A percentile compares a stretch with the other conserved stretches of the same genome.
Evolutionary conservation across 768 basidiomycete species (phyloP).

Genomic region (Mycena belliarum): DNA sequence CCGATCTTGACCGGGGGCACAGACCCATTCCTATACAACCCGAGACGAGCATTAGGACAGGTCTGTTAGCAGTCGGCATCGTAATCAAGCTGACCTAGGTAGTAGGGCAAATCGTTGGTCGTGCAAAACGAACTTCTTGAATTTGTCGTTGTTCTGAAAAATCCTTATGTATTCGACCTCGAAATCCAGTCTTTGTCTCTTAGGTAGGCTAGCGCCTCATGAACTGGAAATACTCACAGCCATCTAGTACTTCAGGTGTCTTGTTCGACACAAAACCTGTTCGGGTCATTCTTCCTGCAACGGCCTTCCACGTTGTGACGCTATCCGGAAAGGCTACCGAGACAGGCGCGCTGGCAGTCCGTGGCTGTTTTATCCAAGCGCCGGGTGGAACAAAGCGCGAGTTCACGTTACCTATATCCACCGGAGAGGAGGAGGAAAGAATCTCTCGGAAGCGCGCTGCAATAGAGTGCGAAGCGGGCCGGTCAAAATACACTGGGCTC

Average conservation of each 20-base stretch:
- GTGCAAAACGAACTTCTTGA: slow-evolving; percentile 86
- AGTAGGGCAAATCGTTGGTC: slow-evolving; percentile 60
- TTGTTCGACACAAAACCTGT: slow-evolving; percentile 67
- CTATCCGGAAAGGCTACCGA: slow-evolving; percentile 66
- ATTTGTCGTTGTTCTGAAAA: slow-evolving; percentile 80
- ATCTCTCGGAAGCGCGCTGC: slow-evolving; percentile 58
- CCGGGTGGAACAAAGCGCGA: slow-evolving; percentile 70
- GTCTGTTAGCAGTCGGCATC: slow-evolving; percentile 36
- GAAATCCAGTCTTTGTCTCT: slow-evolving; percentile 81
- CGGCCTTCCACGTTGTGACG: slow-evolving; percentile 70
- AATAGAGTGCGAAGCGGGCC: slow-evolving; percentile 63
- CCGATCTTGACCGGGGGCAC: slow-evolving; percentile 59
- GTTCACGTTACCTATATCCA: slow-evolving; percentile 74
- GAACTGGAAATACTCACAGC: neutral
- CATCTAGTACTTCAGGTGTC: slow-evolving; percentile 76
- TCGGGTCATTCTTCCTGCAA: slow-evolving; percentile 69
- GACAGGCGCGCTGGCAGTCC: slow-evolving; percentile 67
- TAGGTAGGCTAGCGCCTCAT: slow-evolving; percentile 49
- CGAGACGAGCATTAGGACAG: slow-evolving; percentile 64
- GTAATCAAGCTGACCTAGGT: neutral
- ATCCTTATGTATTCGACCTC: slow-evolving; percentile 91
- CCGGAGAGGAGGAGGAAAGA: slow-evolving; percentile 68
- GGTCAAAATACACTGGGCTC: slow-evolving; percentile 75
- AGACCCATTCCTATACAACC: slow-evolving; percentile 93
- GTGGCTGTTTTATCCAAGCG: slow-evolving; percentile 79